Conservation (phyloP, 148 eudicot species). For the Linanthus parryae region DNA sequence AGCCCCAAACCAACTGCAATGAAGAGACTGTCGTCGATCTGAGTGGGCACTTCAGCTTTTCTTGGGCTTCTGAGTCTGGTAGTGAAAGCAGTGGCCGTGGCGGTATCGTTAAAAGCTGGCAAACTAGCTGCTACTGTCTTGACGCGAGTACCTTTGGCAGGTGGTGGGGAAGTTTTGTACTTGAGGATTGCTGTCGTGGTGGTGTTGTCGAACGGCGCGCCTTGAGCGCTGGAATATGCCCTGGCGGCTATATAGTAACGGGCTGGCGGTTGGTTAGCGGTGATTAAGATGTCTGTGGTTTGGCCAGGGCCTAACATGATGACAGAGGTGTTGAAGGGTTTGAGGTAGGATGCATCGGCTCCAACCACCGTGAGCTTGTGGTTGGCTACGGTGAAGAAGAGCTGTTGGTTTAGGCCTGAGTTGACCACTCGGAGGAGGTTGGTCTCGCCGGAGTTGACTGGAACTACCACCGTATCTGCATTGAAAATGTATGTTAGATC, state of each 20-base stretch:
- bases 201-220: slow-evolving; percentile 76
- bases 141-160: slow-evolving; percentile 29
- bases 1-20: slow-evolving; percentile 80
- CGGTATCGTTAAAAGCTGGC: slow-evolving; percentile 70
- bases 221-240: slow-evolving; percentile 80
- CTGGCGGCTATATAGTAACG: slow-evolving; percentile 76
- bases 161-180: slow-evolving; percentile 57
- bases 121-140: slow-evolving; percentile 42
- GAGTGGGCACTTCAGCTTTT: slow-evolving; percentile 43
- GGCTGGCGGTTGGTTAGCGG: slow-evolving; percentile 55
- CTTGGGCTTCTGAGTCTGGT: slow-evolving; percentile 46
- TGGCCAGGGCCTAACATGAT: slow-evolving; percentile 94
- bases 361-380: slow-evolving; percentile 67
- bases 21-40: slow-evolving; percentile 56
- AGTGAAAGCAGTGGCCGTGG: slow-evolving; percentile 58
- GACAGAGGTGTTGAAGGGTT: slow-evolving; percentile 67
- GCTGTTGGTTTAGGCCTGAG: slow-evolving; percentile 69
- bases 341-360: slow-evolving; percentile 88
- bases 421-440: slow-evolving; percentile 67
- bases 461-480: slow-evolving; percentile 49
- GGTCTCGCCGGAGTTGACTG: slow-evolving; percentile 50
- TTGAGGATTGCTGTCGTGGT: slow-evolving; percentile 83
- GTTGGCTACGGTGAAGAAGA: slow-evolving; percentile 62
- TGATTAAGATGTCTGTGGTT: slow-evolving; percentile 78
- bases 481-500: neutral